phyloP scores from a whole-genome alignment of 305 asterid species.

The Salvia sclarea region DNA sequence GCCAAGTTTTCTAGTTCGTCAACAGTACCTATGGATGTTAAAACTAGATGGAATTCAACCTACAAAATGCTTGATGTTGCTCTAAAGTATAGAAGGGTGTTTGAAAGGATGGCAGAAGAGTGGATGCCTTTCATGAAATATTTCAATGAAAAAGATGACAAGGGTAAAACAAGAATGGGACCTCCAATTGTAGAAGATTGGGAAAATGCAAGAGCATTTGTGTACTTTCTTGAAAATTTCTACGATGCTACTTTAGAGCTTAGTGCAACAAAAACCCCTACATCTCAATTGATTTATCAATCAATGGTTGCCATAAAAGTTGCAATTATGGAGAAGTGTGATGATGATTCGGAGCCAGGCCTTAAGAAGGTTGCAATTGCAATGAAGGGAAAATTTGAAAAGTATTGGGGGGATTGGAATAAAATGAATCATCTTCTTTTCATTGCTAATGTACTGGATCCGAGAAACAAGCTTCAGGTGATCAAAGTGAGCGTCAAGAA shows the following conservation, averaged over 20 bases:
- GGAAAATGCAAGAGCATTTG: background rate
- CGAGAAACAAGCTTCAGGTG: background rate
- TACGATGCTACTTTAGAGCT: constrained; percentile 1
- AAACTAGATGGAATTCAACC: background rate
- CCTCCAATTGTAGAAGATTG: background rate
- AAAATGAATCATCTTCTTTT: background rate
- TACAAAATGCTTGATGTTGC: background rate
- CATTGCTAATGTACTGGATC: background rate
- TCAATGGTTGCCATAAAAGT: background rate
- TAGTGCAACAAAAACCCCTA: constrained; percentile 2
- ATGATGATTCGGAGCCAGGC: background rate
- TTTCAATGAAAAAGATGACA: background rate
- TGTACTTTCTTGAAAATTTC: background rate
- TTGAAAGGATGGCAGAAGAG: background rate
- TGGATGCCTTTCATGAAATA: background rate
- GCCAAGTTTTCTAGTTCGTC: background rate
- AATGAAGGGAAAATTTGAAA: background rate
- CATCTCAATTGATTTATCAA: background rate
- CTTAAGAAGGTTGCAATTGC: background rate
- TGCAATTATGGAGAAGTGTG: background rate
- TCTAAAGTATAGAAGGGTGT: background rate
- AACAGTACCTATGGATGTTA: background rate
- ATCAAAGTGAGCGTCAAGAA: background rate
- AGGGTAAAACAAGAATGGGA: background rate
- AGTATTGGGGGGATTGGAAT: background rate